These are phyloP conservation scores for Suillus fuscotomentosus DNA, from an alignment of 768 basidiomycete genomes.

Conservation along the genomic window DNA sequence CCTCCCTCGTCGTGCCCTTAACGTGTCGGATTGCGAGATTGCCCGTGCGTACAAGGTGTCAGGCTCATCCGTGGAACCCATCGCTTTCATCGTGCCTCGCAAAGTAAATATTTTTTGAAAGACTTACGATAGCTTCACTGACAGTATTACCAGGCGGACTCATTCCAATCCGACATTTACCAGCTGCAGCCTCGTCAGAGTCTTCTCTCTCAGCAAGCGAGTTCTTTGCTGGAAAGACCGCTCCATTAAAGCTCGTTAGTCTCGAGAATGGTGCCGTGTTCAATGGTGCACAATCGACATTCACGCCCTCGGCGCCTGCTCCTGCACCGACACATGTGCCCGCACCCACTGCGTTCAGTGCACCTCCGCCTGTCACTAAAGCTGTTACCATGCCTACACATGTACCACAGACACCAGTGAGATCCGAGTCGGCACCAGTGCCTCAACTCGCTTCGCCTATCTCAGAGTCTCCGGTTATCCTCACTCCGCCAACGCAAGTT, in stretches of 20 bases:
- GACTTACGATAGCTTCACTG: not conserved
- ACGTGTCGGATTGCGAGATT: constrained; percentile 90
- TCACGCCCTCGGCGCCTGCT: constrained; percentile 17
- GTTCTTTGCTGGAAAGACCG: constrained; percentile 84
- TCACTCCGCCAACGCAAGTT: constrained; percentile 20
- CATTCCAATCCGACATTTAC: constrained; percentile 98
- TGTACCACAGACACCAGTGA: constrained; percentile 13
- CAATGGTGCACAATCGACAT: constrained; percentile 20
- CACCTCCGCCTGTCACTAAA: constrained; percentile 30
- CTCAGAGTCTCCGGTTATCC: constrained; percentile 10
- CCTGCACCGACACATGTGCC: constrained; percentile 31
- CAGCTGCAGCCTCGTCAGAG: constrained; percentile 82
- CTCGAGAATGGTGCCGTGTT: constrained; percentile 66
- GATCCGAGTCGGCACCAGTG: constrained; percentile 13
- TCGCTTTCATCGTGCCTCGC: constrained; percentile 93
- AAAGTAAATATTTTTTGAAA: constrained; percentile 51
- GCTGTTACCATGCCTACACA: constrained; percentile 30
- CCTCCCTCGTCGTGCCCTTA: constrained; percentile 89
- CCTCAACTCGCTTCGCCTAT: constrained; percentile 7
- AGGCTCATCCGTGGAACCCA: constrained; percentile 75
- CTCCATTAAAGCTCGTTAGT: constrained; percentile 74
- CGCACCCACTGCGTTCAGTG: constrained; percentile 18
- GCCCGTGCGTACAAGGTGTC: constrained; percentile 91
- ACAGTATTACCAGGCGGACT: constrained; percentile 60
- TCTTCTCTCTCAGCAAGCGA: constrained; percentile 79